Evolutionary conservation across 2,329 filamentous ascomycete genomes (phyloP).

Genomic region (Botryotinia convoluta): DNA sequence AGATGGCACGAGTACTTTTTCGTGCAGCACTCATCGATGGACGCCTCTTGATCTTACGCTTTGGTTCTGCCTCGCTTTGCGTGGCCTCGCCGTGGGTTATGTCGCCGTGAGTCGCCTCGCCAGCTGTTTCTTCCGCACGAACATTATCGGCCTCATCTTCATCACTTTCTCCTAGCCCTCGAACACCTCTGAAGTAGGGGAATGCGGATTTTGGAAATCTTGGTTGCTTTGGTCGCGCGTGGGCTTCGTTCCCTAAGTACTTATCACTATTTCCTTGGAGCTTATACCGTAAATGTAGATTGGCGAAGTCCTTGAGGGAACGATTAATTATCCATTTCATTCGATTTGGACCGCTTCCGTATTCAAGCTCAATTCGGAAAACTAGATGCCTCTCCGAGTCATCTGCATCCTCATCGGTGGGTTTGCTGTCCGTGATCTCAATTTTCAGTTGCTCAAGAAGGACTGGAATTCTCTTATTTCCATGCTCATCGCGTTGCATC

Average conservation of each 20-base stretch:
- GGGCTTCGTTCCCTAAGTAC: conserved; percentile 64
- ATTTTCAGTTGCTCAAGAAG: conserved; percentile 93
- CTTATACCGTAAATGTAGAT: conserved; percentile 92
- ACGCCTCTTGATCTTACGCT: conserved; percentile 48
- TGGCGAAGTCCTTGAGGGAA: conserved; percentile 84
- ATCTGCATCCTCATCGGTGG: conserved; percentile 53
- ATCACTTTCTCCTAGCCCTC: conserved; percentile 74
- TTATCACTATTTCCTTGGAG: conserved; percentile 80
- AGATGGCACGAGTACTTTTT: conserved; percentile 53
- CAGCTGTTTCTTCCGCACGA: conserved; percentile 47
- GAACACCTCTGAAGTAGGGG: conserved; percentile 80
- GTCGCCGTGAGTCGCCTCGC: conserved; percentile 65
- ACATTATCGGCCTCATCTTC: conserved; percentile 54
- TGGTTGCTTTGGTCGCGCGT: conserved; percentile 74
- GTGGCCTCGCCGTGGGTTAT: conserved; percentile 69
- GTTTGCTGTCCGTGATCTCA: conserved; percentile 74
- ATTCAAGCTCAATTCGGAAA: conserved; percentile 91
- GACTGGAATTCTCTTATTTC: conserved; percentile 91
- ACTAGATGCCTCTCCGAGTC: conserved; percentile 69
- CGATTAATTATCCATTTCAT: conserved; percentile 96
- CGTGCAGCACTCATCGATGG: conserved; percentile 42
- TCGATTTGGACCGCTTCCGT: conserved; percentile 88
- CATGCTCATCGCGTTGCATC: conserved; percentile 95
- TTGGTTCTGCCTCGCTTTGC: conserved; percentile 65
- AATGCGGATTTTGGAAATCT: conserved; percentile 87